phyloP scores from a whole-genome alignment of 1,284 basidiomycete species.

The Cutaneotrichosporon sp. region DNA sequence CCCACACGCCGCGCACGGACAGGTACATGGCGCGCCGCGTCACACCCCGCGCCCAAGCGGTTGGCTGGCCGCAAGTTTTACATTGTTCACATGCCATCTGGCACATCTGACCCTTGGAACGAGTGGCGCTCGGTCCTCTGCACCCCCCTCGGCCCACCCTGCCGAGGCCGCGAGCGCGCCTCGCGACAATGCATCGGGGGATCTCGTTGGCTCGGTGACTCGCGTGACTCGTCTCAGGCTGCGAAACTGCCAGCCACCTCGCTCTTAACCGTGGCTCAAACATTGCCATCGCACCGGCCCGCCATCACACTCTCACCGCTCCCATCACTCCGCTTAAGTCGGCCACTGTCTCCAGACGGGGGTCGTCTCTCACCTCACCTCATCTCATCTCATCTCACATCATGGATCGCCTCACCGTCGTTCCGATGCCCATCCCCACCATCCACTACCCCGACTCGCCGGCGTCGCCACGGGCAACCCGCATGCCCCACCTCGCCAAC shows the following conservation, averaged over 20 bases:
- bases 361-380: too few species aligned
- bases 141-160: conserved; percentile 1
- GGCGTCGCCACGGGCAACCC: not conserved
- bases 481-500: not conserved
- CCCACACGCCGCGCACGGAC: not conserved
- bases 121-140: not conserved
- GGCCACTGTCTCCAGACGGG: too few species aligned
- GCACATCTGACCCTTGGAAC: not conserved
- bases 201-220: not conserved
- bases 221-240: not conserved
- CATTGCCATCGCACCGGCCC: not conserved
- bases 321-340: not conserved
- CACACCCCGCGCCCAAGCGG: not conserved
- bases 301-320: not conserved
- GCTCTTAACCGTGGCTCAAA: not conserved
- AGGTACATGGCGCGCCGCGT: not conserved
- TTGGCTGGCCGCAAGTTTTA: conserved; percentile 1
- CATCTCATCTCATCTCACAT: not conserved
- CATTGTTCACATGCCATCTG: conserved; percentile 1
- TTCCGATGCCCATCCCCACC: not conserved
- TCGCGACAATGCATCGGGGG: not conserved
- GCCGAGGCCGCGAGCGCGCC: not conserved
- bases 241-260: not conserved
- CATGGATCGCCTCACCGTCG: not conserved
- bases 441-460: not conserved